phyloP scores from a whole-genome alignment of 2,329 filamentous ascomycete species.

The Neoarthrinium moseri region DNA sequence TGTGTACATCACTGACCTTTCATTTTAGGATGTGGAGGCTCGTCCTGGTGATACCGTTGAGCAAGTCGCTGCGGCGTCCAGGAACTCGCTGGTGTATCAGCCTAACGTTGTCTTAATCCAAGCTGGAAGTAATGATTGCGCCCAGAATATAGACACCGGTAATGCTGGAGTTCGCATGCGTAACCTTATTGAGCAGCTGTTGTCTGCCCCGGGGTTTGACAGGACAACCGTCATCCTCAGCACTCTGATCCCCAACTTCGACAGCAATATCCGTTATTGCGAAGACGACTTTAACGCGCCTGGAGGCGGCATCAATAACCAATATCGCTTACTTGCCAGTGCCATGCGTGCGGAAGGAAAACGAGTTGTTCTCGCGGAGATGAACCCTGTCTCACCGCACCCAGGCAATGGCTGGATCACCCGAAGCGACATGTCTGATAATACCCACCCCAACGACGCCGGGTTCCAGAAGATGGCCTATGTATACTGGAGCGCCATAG shows the following conservation, averaged over 20 bases:
- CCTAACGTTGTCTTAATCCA: conserved; percentile 25
- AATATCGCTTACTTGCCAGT: conserved; percentile 22
- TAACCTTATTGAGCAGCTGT: conserved; percentile 21
- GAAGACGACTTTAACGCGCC: conserved; percentile 3
- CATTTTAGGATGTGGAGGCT: conserved; percentile 15
- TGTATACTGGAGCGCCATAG: conserved; percentile 12
- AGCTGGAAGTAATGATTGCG: conserved; percentile 31
- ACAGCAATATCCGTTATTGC: too few species aligned
- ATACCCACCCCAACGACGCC: conserved; percentile 17
- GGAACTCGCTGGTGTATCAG: conserved; percentile 8
- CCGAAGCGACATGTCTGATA: conserved; percentile 14
- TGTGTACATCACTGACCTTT: neutral
- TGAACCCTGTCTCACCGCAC: conserved; percentile 9
- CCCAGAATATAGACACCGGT: conserved; percentile 14
- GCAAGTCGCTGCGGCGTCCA: conserved; percentile 10
- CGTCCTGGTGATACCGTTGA: conserved; percentile 13
- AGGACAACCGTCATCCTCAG: too few species aligned
- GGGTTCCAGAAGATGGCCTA: conserved; percentile 21
- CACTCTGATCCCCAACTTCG: too few species aligned
- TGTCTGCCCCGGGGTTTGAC: too few species aligned
- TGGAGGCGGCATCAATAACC: conserved; percentile 16
- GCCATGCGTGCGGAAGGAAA: neutral
- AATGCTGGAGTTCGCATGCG: conserved; percentile 21
- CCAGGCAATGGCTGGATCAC: conserved; percentile 7
- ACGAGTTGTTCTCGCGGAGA: conserved; percentile 6